Evolutionary conservation across 1,139 yeast genomes (phyloP).

Genomic region (Scheffersomyces titani): DNA sequence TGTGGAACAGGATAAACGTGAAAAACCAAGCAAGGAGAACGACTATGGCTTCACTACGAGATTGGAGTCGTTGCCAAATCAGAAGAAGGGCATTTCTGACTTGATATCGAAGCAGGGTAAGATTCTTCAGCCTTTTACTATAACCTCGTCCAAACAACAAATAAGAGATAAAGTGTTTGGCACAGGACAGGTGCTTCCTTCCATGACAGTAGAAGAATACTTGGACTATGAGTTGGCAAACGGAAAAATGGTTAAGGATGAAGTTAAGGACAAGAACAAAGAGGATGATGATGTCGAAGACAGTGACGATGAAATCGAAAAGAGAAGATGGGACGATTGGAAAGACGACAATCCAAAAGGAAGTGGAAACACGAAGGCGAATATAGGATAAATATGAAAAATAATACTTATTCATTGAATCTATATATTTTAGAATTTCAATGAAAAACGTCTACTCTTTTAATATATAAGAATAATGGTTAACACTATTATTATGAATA

Average conservation of each 20-base stretch:
- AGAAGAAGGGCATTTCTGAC: conserved; percentile 23
- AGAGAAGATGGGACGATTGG: conserved; percentile 91
- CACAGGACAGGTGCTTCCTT: conserved; percentile 90
- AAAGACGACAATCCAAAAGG: conserved; percentile 85
- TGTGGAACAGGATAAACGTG: conserved; percentile 3
- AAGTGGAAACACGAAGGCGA: conserved; percentile 80
- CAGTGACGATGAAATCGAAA: conserved; percentile 52
- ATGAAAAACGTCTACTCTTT: too few relatives aligned
- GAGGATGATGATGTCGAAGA: conserved; percentile 37
- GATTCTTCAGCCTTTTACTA: conserved; percentile 81
- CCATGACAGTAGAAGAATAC: conserved; percentile 93
- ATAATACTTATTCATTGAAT: conserved; percentile 2
- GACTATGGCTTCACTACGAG: conserved; percentile 53
- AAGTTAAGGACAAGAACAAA: conserved; percentile 29
- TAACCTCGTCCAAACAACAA: conserved; percentile 61
- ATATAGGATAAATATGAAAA: conserved; percentile 55
- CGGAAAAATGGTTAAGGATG: conserved; percentile 73
- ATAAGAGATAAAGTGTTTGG: conserved; percentile 73
- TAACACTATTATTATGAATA: too few relatives aligned
- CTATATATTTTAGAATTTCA: too few relatives aligned
- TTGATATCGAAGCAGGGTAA: conserved; percentile 69
- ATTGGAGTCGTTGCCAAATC: conserved; percentile 44
- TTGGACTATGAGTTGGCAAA: conserved; percentile 81
- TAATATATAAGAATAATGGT: too few relatives aligned
- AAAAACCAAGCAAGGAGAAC: conserved; percentile 17